Conservation (phyloP, 306 rosid species). For the Fagus sylvatica region DNA sequence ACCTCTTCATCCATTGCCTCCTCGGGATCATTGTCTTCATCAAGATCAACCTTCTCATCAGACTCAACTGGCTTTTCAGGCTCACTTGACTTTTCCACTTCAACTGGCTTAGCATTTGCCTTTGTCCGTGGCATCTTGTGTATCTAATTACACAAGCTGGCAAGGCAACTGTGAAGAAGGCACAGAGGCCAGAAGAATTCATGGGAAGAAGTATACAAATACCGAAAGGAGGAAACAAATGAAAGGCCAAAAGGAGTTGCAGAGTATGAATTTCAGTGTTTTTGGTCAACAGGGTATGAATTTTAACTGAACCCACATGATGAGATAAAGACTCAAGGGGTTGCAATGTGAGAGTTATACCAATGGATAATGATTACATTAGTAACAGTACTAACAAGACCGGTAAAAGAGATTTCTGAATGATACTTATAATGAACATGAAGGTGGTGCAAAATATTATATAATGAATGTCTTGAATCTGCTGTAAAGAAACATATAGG, state of each 20-base stretch:
- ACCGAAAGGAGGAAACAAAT: conserved; percentile 79
- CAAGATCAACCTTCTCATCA: conserved; percentile 73
- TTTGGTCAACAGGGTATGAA: conserved; percentile 41
- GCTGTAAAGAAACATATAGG: conserved; percentile 37
- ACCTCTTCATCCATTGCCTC: conserved; percentile 80
- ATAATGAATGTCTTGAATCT: conserved; percentile 45
- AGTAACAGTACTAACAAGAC: conserved; percentile 49
- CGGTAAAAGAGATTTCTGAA: conserved; percentile 39
- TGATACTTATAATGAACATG: conserved; percentile 37
- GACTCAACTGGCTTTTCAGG: conserved; percentile 67
- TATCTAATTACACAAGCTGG: conserved; percentile 75
- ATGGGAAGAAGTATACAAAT: conserved; percentile 86
- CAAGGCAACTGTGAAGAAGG: conserved; percentile 95
- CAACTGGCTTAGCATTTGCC: conserved; percentile 60
- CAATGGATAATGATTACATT: conserved; percentile 49
- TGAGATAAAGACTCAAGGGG: conserved; percentile 53
- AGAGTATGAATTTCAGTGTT: conserved; percentile 50
- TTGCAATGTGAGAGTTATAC: conserved; percentile 42
- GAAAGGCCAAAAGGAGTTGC: conserved; percentile 73
- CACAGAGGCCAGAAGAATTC: conserved; percentile 98
- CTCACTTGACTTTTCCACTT: conserved; percentile 41
- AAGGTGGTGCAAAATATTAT: conserved; percentile 47
- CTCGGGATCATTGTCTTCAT: conserved; percentile 71
- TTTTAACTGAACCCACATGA: conserved; percentile 55
- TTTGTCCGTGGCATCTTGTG: conserved; percentile 80